Conservation (phyloP, 768 basidiomycete genomes). For the Termitomyces sp. region DNA sequence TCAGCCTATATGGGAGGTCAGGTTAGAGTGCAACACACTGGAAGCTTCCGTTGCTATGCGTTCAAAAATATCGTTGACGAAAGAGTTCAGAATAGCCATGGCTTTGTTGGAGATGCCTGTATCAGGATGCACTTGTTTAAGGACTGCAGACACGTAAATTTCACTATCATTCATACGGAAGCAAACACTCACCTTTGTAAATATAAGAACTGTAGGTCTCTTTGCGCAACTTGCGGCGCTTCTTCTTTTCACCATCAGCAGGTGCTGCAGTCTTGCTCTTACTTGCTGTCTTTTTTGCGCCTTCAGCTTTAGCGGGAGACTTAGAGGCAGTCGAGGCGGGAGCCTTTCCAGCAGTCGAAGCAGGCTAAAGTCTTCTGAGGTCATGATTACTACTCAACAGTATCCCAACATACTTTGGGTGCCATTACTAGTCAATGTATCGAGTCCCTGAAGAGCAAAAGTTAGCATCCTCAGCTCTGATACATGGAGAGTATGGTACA, state of each 20-base stretch:
- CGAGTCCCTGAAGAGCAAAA: not conserved
- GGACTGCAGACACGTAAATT: constrained; percentile 35
- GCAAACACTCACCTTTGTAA: constrained; percentile 56
- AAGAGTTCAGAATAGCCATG: constrained; percentile 80
- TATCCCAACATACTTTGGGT: constrained; percentile 22
- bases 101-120: constrained; percentile 92
- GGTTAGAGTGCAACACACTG: constrained; percentile 38
- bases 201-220: constrained; percentile 86
- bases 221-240: constrained; percentile 73
- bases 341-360: constrained; percentile 61
- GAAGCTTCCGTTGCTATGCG: constrained; percentile 72
- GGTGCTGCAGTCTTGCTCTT: constrained; percentile 28
- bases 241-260: constrained; percentile 70
- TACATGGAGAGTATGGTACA: not conserved
- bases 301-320: constrained; percentile 43
- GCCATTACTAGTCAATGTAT: constrained; percentile 17
- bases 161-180: not conserved
- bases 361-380: constrained; percentile 32
- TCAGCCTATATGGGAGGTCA: constrained; percentile 24
- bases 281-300: constrained; percentile 47
- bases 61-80: constrained; percentile 83
- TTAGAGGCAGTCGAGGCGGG: constrained; percentile 42
- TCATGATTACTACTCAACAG: not conserved
- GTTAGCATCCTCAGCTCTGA: not conserved
- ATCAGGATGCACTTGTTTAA: constrained; percentile 91